Conservation (phyloP, 345 rosid genomes). For the Eucalyptus regnans region DNA sequence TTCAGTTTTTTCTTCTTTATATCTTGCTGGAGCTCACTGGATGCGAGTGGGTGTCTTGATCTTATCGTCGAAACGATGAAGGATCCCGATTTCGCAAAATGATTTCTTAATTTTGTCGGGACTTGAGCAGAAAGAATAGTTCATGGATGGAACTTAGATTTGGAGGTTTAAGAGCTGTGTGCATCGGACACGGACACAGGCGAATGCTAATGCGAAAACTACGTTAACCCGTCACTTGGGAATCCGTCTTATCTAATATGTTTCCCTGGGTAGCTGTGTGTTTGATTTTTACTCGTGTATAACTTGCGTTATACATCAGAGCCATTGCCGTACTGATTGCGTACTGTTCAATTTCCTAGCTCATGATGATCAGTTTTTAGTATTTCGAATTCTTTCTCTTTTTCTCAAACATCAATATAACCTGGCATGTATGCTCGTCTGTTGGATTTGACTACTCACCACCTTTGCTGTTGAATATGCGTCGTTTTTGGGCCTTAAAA, state of each 20-base stretch:
- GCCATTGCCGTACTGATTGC: not conserved
- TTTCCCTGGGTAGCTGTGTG: not conserved
- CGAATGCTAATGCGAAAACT: not conserved
- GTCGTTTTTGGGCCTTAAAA: not conserved
- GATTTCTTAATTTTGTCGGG: not conserved
- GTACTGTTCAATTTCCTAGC: not conserved
- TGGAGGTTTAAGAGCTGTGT: not conserved
- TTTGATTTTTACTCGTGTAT: not conserved
- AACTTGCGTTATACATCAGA: not conserved
- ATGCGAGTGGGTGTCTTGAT: not conserved
- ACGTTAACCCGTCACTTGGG: not conserved
- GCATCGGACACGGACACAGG: not conserved
- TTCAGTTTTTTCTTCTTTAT: not conserved
- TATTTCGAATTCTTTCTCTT: not conserved
- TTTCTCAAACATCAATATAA: not conserved
- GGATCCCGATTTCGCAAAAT: not conserved
- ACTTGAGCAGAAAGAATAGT: not conserved
- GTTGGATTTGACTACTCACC: not conserved
- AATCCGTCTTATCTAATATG: not conserved
- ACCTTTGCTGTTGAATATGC: not conserved
- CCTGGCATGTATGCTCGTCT: not conserved
- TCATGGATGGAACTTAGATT: not conserved
- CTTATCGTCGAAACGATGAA: not conserved
- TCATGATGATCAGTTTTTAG: not conserved
- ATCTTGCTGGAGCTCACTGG: not conserved